Conservation (phyloP, 306 rosid genomes). For the Vigna mungo region DNA sequence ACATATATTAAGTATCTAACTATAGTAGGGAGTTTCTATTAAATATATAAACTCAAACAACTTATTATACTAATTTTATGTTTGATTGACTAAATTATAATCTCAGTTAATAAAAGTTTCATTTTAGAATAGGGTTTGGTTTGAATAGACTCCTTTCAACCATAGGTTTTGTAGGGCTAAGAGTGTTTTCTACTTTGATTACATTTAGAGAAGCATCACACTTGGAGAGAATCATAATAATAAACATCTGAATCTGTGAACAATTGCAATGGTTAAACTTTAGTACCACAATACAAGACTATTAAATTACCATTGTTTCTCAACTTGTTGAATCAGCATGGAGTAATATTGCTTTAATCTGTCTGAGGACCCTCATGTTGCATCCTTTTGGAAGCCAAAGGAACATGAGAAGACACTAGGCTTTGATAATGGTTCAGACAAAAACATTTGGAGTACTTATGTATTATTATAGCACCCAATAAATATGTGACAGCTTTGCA, state of each 20-base stretch:
- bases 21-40: too few species aligned
- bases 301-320: neutral
- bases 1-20: too few species aligned
- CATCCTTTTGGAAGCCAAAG: neutral
- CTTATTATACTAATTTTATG: too few species aligned
- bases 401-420: neutral
- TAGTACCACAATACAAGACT: neutral
- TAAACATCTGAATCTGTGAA: neutral
- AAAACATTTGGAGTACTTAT: conserved; percentile 70
- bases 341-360: neutral
- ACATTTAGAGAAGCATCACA: neutral
- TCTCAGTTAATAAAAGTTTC: too few species aligned
- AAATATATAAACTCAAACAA: too few species aligned
- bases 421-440: conserved; percentile 50
- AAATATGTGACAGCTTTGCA: conserved; percentile 56
- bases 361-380: neutral
- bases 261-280: neutral
- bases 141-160: neutral
- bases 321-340: neutral
- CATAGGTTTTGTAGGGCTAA: neutral
- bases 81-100: neutral
- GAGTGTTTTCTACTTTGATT: neutral
- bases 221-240: neutral
- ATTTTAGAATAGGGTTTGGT: neutral
- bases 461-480: conserved; percentile 64